Percentiles rank a stretch among this genome's conserved stretches.
These are phyloP conservation scores for Xylariaceae sp. DNA, from an alignment of 2,329 filamentous ascomycete species.

Conservation along the genomic window DNA sequence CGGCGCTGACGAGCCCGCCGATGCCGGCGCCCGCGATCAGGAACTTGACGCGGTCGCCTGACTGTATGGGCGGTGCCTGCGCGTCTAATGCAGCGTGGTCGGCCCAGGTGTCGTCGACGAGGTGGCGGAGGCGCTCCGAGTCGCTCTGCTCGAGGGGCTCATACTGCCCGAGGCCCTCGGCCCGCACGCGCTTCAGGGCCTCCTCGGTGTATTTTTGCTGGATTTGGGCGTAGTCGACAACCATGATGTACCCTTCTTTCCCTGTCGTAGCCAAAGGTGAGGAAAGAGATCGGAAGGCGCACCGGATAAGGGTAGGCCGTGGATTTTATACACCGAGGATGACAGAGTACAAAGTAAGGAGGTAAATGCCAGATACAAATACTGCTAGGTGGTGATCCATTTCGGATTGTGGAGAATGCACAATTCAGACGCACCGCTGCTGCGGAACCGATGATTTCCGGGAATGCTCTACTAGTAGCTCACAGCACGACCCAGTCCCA, in stretches of 20 bases:
- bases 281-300: too few species aligned
- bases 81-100: slow-evolving; percentile 26
- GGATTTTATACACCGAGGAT: too few species aligned
- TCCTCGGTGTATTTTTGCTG: slow-evolving; percentile 24
- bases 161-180: slow-evolving; percentile 23
- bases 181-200: slow-evolving; percentile 24
- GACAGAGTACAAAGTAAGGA: too few species aligned
- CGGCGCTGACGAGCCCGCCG: slow-evolving; percentile 20
- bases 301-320: too few species aligned
- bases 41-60: slow-evolving; percentile 23
- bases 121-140: slow-evolving; percentile 23
- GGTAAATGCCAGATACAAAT: too few species aligned
- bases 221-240: slow-evolving; percentile 15
- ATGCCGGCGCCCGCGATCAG: slow-evolving; percentile 25
- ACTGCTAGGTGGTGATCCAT: too few species aligned
- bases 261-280: too few species aligned
- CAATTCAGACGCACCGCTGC: too few species aligned
- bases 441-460: too few species aligned
- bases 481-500: too few species aligned
- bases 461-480: too few species aligned
- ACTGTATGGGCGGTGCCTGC: slow-evolving; percentile 13
- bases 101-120: slow-evolving; percentile 26
- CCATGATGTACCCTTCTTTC: slow-evolving; percentile 6
- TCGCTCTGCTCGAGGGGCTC: slow-evolving; percentile 17
- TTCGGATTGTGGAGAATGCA: too few species aligned